Base-by-base conservation (phyloP, 148 eudicot genomes). In the Chenopodium quinoa region DNA sequence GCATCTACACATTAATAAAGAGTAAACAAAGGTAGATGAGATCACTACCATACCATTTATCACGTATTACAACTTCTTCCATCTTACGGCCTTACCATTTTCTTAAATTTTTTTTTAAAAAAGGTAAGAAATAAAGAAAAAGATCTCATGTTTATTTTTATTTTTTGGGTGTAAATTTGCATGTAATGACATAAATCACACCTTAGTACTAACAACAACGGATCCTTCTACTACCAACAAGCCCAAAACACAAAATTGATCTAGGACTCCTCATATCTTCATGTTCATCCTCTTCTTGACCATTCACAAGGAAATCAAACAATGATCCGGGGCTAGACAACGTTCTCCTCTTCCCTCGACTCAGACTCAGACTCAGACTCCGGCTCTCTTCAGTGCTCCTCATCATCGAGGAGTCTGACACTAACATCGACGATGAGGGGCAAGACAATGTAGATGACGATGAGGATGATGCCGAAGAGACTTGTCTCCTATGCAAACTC, bases 401-500 rank as follows among this genome's bases (percentile, higher is more conserved):
- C 25, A 69, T 73, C 40, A 34, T 81, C 50, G 74, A 50, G 12
- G 54, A 75, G 37, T 50, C 74, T 8, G 75, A 50, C 31, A 54
- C 40, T 31, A 63, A 71, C 52, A 32, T 29, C 56, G 75, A 75
- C 29, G 79, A 66, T 40, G 81, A 78, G 72, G 58, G 37, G 73
- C 74, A 78, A 14, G 82, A 80, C 69, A 71, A 37, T 71, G 79
- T 75, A 40, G 79, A 66, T 34, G 75, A 76, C 0, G 79, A 65
- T 0, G 58, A 81, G 1, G 48, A 70, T 4, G 75, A 52, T 8
- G 58, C 31, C 1, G 82, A n/a, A 0, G 82, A 80, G 32, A 54
- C 60, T 16, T 82, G 84, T 29, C 84, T 82, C 62, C 80, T 56
- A 56, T 76, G 79, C 47, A 37, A 40, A 66, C 78, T 76, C 75